Conservation (phyloP, 352 stramenopile genomes). For the Globisporangium cederbergense region DNA sequence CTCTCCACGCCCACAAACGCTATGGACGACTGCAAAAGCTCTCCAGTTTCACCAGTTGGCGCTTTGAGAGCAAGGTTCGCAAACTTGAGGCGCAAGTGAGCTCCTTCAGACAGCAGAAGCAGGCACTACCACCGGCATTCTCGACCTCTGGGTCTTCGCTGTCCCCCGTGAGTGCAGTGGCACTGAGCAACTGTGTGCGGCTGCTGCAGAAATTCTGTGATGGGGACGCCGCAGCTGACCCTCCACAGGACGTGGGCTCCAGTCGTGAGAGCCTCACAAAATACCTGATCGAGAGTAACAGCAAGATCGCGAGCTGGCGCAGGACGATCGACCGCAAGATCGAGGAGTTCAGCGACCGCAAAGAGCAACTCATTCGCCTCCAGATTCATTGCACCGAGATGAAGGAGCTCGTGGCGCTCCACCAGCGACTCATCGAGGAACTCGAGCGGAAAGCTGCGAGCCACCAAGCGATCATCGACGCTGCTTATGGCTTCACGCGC, state of each 20-base stretch:
- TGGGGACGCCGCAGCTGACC: slow-evolving; percentile 14
- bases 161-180: slow-evolving; percentile 27
- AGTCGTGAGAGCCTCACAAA: slow-evolving; percentile 14
- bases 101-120: neutral
- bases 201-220: slow-evolving; percentile 43
- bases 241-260: slow-evolving; percentile 14
- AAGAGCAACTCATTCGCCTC: slow-evolving; percentile 38
- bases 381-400: slow-evolving; percentile 42
- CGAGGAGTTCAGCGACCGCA: slow-evolving; percentile 36
- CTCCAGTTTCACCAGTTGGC: neutral
- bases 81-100: slow-evolving; percentile 14
- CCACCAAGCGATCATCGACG: slow-evolving; percentile 38
- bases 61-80: slow-evolving; percentile 19
- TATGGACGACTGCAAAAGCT: slow-evolving; percentile 1
- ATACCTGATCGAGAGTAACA: slow-evolving; percentile 45
- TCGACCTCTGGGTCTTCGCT: slow-evolving; percentile 3
- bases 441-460: slow-evolving; percentile 33
- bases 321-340: slow-evolving; percentile 42
- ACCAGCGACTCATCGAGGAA: slow-evolving; percentile 41
- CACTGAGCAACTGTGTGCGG: slow-evolving; percentile 42
- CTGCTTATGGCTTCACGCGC: slow-evolving; percentile 33
- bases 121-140: neutral
- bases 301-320: slow-evolving; percentile 45
- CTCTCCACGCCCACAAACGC: neutral
- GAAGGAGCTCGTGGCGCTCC: slow-evolving; percentile 41